Conservation (phyloP, 2,329 filamentous ascomycete genomes). For the Penicillium sp. region DNA sequence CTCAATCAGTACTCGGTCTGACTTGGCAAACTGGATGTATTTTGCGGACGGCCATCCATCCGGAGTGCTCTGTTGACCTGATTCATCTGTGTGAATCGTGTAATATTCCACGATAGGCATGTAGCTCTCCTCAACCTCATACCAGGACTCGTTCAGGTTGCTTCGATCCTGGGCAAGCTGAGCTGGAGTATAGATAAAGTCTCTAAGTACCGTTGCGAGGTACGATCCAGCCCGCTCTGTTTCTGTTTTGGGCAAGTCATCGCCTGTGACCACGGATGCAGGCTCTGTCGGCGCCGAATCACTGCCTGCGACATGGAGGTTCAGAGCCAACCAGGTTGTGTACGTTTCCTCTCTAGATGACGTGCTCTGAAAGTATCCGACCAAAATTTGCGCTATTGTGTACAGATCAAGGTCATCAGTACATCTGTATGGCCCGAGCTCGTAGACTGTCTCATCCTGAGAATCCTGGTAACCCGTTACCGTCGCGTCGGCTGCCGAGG, state of each 20-base stretch:
- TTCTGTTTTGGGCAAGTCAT: slow-evolving; percentile 45
- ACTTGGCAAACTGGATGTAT: slow-evolving; percentile 56
- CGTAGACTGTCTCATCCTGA: slow-evolving; percentile 36
- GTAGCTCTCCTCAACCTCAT: slow-evolving; percentile 41
- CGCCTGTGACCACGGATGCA: slow-evolving; percentile 42
- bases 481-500: slow-evolving; percentile 22
- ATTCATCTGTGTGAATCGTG: slow-evolving; percentile 36
- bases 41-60: slow-evolving; percentile 67
- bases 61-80: slow-evolving; percentile 48
- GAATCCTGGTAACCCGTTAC: slow-evolving; percentile 25
- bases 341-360: slow-evolving; percentile 53
- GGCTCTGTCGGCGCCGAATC: slow-evolving; percentile 43
- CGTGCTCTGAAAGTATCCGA: slow-evolving; percentile 56
- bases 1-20: slow-evolving; percentile 56
- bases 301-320: slow-evolving; percentile 59
- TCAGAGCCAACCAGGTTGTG: slow-evolving; percentile 56
- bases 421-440: slow-evolving; percentile 59
- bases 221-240: slow-evolving; percentile 49
- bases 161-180: slow-evolving; percentile 53
- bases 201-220: slow-evolving; percentile 50
- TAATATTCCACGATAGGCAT: slow-evolving; percentile 57
- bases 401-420: slow-evolving; percentile 54
- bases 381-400: slow-evolving; percentile 52
- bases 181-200: slow-evolving; percentile 56
- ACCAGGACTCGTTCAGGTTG: slow-evolving; percentile 63